These are phyloP conservation scores for Solanum sejunctum DNA, from an alignment of 257 asterid species.

Conservation along the genomic window DNA sequence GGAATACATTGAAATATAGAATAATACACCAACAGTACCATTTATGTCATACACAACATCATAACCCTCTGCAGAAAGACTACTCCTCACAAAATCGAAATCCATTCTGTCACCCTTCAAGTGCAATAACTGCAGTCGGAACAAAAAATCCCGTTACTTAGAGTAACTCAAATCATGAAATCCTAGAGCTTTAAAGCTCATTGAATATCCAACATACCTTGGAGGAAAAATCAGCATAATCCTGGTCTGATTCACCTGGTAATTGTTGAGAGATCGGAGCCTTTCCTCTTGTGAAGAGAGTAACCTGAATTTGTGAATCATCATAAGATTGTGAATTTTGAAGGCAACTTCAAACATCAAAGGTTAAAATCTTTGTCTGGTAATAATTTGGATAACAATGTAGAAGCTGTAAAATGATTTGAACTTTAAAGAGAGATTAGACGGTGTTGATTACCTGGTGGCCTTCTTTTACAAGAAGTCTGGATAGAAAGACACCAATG, in stretches of 20 bases:
- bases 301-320: slow-evolving; percentile 41
- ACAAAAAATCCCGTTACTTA: neutral
- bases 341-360: neutral
- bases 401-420: neutral
- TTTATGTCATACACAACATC: slow-evolving; percentile 94
- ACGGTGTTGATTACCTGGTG: slow-evolving; percentile 46
- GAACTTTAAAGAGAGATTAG: neutral
- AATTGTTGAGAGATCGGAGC: slow-evolving; percentile 85
- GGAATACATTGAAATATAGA: neutral
- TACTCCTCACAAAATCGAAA: slow-evolving; percentile 80
- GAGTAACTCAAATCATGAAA: neutral
- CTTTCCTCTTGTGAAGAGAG: slow-evolving; percentile 96
- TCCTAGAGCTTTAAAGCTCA: neutral
- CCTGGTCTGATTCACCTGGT: slow-evolving; percentile 82
- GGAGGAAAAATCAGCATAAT: slow-evolving; percentile 63
- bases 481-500: slow-evolving; percentile 80
- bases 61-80: slow-evolving; percentile 81
- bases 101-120: slow-evolving; percentile 91
- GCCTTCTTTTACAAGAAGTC: slow-evolving; percentile 95
- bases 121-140: slow-evolving; percentile 56
- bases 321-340: neutral
- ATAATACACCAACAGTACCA: slow-evolving; percentile 28
- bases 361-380: neutral
- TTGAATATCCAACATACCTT: slow-evolving; percentile 28
- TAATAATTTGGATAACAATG: neutral